Evolutionary conservation across 805 yeast species (phyloP), one percentile per base, ranked within the genome.

Genomic region (Ogataea parapolymorpha): DNA sequence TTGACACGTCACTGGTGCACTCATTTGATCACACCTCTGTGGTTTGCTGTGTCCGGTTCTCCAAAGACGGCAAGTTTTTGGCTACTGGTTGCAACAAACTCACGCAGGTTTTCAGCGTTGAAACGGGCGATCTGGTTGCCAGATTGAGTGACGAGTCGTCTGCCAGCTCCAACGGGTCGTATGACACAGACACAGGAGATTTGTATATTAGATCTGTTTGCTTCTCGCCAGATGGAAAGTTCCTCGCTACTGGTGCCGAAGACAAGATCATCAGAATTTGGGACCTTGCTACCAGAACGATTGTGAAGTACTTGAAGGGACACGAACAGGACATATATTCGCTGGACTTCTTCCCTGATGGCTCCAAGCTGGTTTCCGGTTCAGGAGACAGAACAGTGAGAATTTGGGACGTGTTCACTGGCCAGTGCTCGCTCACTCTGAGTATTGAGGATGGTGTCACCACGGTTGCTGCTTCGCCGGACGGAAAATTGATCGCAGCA

Each of bases 291-390:
- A 80, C 91, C 22, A 77, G 85, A 64, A 80, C 90, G 58, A 85
- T 90, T 56, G 85, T 89, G 51, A 84, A 85, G 67, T 83, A 86
- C 53, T 73, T 91, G 61, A 75, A 82, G 49, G 99, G 99, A 38
- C 98, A 91, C 62, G 97, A 90, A 65, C 99, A 93, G 71, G 99
- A 91, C 67, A 90, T 91, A 53, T 93, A 91, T 67, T 90, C 97
- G 10, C 74, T 91, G 53, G 97, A 88, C 67, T 93, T 86, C 65
- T 86, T 91, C 77, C 91, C 95, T 35, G 89, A 87, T 56, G 98
- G 99, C 38, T 78, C 89, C 52, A 85, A 89, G 62, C 76, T 91
- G 54, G 96, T 91, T 22, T 84, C 95, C 14, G 99, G 99, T 27
- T 83, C 95, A 12, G 99, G 99, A 43, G 99, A 91, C 67, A 79